phyloP scores from a whole-genome alignment of 192 early-diverging fungal species.

The Podila verticillata region DNA sequence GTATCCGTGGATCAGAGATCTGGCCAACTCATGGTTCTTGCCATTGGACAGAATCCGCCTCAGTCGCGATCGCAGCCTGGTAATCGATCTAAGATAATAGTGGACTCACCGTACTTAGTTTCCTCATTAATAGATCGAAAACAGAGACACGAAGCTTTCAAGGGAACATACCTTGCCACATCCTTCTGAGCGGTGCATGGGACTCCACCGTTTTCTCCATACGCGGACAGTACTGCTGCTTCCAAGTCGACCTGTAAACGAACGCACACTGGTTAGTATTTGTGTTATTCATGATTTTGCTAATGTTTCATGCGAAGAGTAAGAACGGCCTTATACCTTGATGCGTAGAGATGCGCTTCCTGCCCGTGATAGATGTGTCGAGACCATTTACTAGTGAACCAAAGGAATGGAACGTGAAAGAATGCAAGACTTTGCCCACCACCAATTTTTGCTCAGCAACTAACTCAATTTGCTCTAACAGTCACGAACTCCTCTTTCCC shows the following conservation, averaged over 20 bases:
- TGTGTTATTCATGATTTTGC: no score
- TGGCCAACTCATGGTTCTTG: not conserved
- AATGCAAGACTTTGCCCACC: not conserved
- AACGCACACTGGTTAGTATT: no score
- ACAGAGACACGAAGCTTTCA: no score
- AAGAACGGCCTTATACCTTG: conserved; percentile 14
- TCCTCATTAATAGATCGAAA: no score
- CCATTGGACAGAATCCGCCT: not conserved
- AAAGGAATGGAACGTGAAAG: no score
- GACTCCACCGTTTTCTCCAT: not conserved
- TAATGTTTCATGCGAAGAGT: no score
- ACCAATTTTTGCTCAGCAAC: no score
- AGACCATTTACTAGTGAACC: conserved; percentile 11
- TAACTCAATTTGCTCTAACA: no score
- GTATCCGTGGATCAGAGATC: conserved; percentile 30
- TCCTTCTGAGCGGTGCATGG: not conserved
- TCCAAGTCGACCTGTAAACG: conserved; percentile 27
- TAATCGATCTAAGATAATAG: conserved; percentile 5
- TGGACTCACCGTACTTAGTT: not conserved
- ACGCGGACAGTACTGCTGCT: conserved; percentile 35
- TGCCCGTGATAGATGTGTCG: conserved; percentile 35
- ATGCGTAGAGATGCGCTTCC: conserved; percentile 17
- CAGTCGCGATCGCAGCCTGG: conserved; percentile 6
- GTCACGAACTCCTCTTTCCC: no score
- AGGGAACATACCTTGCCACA: not conserved